Conservation (phyloP, 495 filamentous ascomycete species). For the Saxophila tyrrhenica region DNA sequence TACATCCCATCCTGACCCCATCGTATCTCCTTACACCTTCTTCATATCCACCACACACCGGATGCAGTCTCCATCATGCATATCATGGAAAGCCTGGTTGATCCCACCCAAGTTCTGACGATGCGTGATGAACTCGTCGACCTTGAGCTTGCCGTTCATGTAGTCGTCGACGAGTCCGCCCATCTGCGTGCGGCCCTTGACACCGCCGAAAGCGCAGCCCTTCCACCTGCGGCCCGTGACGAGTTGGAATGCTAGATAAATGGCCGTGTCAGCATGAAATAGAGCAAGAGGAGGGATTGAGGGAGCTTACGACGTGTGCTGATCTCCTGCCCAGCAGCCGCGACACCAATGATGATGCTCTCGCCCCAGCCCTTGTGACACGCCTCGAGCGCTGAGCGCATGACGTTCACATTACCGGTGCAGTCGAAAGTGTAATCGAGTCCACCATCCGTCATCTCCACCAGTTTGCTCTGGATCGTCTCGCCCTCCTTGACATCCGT, state of each 20-base stretch:
- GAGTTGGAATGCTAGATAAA: conserved; percentile 76
- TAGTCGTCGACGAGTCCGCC: conserved; percentile 85
- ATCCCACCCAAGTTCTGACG: conserved; percentile 68
- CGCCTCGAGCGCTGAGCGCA: conserved; percentile 90
- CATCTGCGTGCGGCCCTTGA: conserved; percentile 92
- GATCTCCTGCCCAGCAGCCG: conserved; percentile 96
- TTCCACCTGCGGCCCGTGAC: conserved; percentile 97
- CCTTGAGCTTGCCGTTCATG: conserved; percentile 79
- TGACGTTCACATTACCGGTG: conserved; percentile 91
- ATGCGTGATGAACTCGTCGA: conserved; percentile 99
- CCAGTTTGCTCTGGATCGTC: conserved; percentile 77
- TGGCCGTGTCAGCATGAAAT: background rate
- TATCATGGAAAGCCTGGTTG: conserved; percentile 80
- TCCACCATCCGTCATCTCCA: conserved; percentile 98
- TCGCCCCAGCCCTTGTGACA: conserved; percentile 99
- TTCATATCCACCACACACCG: conserved; percentile 65
- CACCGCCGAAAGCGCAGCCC: conserved; percentile 93
- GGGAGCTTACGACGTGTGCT: conserved; percentile 73
- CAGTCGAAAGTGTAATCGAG: conserved; percentile 99
- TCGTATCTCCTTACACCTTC: conserved; percentile 19
- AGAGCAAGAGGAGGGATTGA: conserved; percentile 9
- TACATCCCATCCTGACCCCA: too few species aligned
- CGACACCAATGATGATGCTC: conserved; percentile 95
- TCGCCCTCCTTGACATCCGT: conserved; percentile 53
- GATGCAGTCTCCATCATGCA: conserved; percentile 95